Conservation (phyloP, 495 filamentous ascomycete genomes). For the Umbilicaria muhlenbergii region DNA sequence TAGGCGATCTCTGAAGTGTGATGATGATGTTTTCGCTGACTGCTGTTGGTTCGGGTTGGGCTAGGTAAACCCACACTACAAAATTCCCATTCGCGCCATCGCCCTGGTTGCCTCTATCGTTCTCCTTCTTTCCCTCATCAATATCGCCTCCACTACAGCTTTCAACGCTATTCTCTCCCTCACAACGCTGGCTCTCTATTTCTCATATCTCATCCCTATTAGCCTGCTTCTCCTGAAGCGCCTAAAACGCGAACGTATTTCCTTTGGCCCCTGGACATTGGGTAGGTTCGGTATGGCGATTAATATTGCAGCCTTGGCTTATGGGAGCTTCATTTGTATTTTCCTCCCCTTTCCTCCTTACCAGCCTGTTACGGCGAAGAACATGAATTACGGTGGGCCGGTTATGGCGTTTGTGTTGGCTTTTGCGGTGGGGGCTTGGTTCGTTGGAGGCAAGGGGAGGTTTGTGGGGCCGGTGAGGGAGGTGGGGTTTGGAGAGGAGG, state of each 20-base stretch:
- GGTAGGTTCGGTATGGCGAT: slow-evolving; percentile 30
- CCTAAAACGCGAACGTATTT: slow-evolving; percentile 23
- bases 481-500: background rate
- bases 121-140: slow-evolving; percentile 32
- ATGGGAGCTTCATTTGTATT: slow-evolving; percentile 25
- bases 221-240: slow-evolving; percentile 30
- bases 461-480: slow-evolving; percentile 8
- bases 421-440: slow-evolving; percentile 29
- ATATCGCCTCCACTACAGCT: slow-evolving; percentile 33
- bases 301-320: slow-evolving; percentile 26
- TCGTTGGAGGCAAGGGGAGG: slow-evolving; percentile 15
- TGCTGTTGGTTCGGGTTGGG: background rate
- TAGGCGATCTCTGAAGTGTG: background rate
- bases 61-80: slow-evolving; percentile 32
- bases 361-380: slow-evolving; percentile 22
- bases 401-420: slow-evolving; percentile 26
- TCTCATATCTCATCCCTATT: slow-evolving; percentile 36
- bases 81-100: slow-evolving; percentile 36
- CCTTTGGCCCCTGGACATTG: slow-evolving; percentile 31
- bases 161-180: slow-evolving; percentile 33
- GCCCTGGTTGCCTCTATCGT: slow-evolving; percentile 26
- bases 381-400: slow-evolving; percentile 33
- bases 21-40: background rate
- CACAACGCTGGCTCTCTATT: slow-evolving; percentile 23
- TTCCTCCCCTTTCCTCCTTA: slow-evolving; percentile 36